Evolutionary conservation across 2,329 filamentous ascomycete species (phyloP), one percentile per base, ranked within the genome.

Genomic region (Echinosphaeria canescens): DNA sequence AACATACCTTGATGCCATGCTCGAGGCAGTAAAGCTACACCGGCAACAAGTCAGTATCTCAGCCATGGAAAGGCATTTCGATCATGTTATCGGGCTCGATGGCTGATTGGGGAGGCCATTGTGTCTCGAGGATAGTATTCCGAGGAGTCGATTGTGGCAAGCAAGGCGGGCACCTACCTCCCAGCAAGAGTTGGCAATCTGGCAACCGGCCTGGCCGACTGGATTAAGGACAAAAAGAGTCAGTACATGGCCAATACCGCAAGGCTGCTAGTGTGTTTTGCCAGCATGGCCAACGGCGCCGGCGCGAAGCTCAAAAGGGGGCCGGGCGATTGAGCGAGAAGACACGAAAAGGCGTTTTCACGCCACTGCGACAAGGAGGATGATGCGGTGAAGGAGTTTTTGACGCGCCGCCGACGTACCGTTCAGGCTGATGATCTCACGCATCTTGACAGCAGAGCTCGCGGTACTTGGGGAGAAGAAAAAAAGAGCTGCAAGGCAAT

Each of bases 151-250:
- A n/a, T n/a, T n/a, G n/a, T n/a, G n/a, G n/a, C n/a, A n/a, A n/a
- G 15, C 12, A 22, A 22, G 24, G 25, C 31, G 33, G 45, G 48
- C 6, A 64, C 80, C 64, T 63, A 98, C 88, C 82, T 98, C 88
- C 88, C 88, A 98, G 74, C 88, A 95, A 46, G 88, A 88, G 68
- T 98, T 98, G 62, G 85, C 88, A 51, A 98, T 98, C 58, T 98
- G 88, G 74, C 88, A 95, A 76, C 88, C 88, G 54, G 88, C 88
- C 72, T 98, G 88, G 61, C 88, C 88, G 68, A 98, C 88, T 98
- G 48, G 27, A 29, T 12, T 6, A 15, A 18, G 3, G 9, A 13
- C 17, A 18, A 9, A 8, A 17, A 9, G 7, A 14, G 24, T 25
- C 12, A 16, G 24, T 8, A 2, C n/a, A 17, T 25, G 22, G 22